Percentiles rank a stretch among this genome's conserved stretches.
phyloP scores from a whole-genome alignment of 2,329 filamentous ascomycete genomes.

The Verticillium dahliae region DNA sequence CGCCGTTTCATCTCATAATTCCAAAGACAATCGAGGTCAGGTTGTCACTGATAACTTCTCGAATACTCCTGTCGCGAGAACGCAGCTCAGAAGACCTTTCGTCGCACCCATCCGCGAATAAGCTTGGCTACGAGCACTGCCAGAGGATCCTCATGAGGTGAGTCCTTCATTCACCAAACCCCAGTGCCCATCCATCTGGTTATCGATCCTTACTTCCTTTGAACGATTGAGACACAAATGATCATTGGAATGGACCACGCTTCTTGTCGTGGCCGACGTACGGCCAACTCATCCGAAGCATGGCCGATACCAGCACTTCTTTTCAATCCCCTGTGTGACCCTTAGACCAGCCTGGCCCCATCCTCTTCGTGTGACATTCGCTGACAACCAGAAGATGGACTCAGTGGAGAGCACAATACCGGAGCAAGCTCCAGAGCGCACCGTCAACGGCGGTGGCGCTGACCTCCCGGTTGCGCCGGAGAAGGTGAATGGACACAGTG shows the following conservation, averaged over 20 bases:
- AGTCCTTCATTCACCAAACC: not conserved
- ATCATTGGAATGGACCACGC: too few relatives aligned
- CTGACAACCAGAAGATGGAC: not conserved
- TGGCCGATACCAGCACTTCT: too few relatives aligned
- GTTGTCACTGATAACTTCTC: not conserved
- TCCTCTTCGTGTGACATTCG: not conserved
- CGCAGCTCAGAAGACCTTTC: not conserved
- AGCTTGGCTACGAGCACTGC: not conserved
- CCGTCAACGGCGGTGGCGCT: not conserved
- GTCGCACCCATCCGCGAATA: not conserved
- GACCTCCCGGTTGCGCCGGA: not conserved
- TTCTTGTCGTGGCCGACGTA: too few relatives aligned
- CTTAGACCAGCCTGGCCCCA: not conserved
- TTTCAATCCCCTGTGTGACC: too few relatives aligned
- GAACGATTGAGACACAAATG: too few relatives aligned
- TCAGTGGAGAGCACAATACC: not conserved
- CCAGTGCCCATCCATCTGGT: not conserved
- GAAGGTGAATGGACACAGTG: not conserved
- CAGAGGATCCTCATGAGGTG: not conserved
- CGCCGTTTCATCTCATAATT: not conserved
- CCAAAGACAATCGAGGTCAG: not conserved
- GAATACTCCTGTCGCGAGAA: not conserved
- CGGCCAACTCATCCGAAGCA: too few relatives aligned
- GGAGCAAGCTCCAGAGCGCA: not conserved
- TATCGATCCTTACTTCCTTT: not conserved